phyloP scores from a whole-genome alignment of 1,284 basidiomycete species.

The Trichosporon sp. region DNA sequence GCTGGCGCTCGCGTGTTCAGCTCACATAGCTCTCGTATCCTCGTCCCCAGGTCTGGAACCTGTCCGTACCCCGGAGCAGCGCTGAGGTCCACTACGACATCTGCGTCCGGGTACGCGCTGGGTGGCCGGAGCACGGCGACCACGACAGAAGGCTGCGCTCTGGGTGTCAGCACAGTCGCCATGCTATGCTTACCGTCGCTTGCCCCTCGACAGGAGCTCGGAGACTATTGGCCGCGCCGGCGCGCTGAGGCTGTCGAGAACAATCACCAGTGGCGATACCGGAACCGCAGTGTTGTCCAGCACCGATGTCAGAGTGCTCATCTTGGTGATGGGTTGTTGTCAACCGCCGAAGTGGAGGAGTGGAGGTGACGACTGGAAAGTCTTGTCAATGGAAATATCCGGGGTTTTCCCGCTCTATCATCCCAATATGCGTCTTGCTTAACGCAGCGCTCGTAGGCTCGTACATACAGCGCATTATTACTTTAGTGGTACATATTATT shows the following conservation, averaged over 20 bases:
- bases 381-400: background rate
- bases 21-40: constrained; percentile 27
- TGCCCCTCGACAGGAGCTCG: constrained; percentile 9
- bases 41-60: constrained; percentile 9
- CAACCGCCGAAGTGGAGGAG: background rate
- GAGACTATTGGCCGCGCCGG: constrained; percentile 8
- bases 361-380: background rate
- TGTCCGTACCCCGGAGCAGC: constrained; percentile 11
- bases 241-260: constrained; percentile 18
- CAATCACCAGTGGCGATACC: constrained; percentile 24
- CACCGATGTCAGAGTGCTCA: constrained; percentile 27
- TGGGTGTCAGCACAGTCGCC: constrained; percentile 2
- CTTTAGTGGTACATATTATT: no score
- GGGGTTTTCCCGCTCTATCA: background rate
- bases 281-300: constrained; percentile 38
- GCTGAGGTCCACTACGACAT: background rate
- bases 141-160: constrained; percentile 15
- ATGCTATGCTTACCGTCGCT: constrained; percentile 1
- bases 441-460: no score
- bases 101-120: constrained; percentile 3
- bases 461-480: no score
- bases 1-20: background rate
- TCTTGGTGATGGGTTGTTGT: background rate
- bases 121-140: constrained; percentile 25
- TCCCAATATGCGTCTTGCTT: no score